These are phyloP conservation scores for Metschnikowia bowlesiae DNA, from an alignment of 805 yeast genomes.

Conservation along the genomic window DNA sequence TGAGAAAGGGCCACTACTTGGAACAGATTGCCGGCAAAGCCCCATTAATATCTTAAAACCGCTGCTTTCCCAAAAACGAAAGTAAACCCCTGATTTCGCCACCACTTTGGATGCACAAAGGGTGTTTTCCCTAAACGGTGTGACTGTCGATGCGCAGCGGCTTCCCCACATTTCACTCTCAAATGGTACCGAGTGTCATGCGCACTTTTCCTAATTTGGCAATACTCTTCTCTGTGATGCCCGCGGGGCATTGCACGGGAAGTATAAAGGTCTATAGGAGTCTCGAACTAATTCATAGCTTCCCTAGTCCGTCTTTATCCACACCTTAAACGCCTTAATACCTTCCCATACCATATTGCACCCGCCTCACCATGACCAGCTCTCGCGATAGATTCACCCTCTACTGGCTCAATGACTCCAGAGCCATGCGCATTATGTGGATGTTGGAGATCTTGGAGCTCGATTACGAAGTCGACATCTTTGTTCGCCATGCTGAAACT, in stretches of 20 bases:
- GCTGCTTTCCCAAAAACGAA: no score
- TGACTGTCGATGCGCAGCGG: not conserved
- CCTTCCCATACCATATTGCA: not conserved
- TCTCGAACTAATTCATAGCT: not conserved
- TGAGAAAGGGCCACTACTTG: conserved; percentile 56
- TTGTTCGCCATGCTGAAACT: conserved; percentile 44
- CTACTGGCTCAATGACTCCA: conserved; percentile 46
- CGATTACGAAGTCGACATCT: conserved; percentile 51
- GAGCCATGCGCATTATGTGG: conserved; percentile 62
- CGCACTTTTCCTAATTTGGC: conserved; percentile 5
- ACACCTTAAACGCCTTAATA: not conserved
- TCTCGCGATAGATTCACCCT: conserved; percentile 15
- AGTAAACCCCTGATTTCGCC: no score
- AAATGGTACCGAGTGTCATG: not conserved
- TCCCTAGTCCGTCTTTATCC: not conserved
- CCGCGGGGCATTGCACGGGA: not conserved
- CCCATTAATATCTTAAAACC: conserved; percentile 5
- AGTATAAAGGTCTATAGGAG: not conserved
- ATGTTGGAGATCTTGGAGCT: conserved; percentile 56
- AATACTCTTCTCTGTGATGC: not conserved
- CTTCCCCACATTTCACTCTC: conserved; percentile 3
- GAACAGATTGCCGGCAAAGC: conserved; percentile 28
- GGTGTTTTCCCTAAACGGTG: not conserved
- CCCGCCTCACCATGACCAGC: not conserved
- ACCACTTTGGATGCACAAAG: no score